A percentile compares a stretch with the other conserved stretches of the same genome.
These are phyloP conservation scores for Pichia pseudocactophila DNA, from an alignment of 805 yeast genomes.

Conservation along the genomic window DNA sequence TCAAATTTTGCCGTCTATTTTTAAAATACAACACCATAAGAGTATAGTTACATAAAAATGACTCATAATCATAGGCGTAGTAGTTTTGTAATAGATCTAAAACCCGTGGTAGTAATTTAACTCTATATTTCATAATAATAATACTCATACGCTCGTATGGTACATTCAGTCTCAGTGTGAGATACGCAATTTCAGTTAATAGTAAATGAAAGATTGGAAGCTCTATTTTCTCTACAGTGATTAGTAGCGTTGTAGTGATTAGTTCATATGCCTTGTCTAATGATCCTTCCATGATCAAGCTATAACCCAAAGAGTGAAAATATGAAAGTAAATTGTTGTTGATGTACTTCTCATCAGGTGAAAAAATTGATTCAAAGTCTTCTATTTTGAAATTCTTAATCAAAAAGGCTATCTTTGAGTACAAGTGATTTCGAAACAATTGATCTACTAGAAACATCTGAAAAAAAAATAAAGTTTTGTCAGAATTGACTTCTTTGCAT, in stretches of 20 bases:
- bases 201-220: constrained; percentile 1
- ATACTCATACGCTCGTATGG: not conserved
- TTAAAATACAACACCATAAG: not conserved
- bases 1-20: not conserved
- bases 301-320: constrained; percentile 13
- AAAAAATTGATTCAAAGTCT: constrained; percentile 13
- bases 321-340: constrained; percentile 12
- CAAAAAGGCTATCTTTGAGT: constrained; percentile 4
- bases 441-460: constrained; percentile 7
- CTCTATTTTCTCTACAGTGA: not conserved
- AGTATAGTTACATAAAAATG: constrained; percentile 1
- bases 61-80: constrained; percentile 1
- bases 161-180: constrained; percentile 1
- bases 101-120: not conserved
- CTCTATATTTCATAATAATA: constrained; percentile 2
- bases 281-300: constrained; percentile 13
- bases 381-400: constrained; percentile 1
- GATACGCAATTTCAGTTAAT: constrained; percentile 1
- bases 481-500: not conserved
- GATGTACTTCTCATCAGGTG: not conserved
- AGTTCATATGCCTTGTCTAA: constrained; percentile 15
- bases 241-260: constrained; percentile 7
- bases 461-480: constrained; percentile 5
- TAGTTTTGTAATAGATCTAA: constrained; percentile 4
- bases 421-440: constrained; percentile 5